Conservation (phyloP, 495 filamentous ascomycete species). For the Talaromyces liani region DNA sequence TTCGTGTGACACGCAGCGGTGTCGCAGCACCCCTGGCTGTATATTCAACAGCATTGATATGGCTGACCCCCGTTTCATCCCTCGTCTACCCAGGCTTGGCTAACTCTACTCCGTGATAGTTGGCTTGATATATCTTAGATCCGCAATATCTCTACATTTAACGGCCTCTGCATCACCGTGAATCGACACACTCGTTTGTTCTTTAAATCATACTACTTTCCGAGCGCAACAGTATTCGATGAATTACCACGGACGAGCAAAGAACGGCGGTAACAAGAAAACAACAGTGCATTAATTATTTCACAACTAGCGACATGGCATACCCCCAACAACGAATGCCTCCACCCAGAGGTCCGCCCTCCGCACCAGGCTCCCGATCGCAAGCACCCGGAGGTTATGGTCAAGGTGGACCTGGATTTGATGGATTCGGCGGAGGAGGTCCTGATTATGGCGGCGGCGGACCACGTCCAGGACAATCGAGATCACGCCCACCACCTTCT, state of each 20-base stretch:
- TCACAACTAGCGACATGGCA: background rate
- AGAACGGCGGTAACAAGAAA: background rate
- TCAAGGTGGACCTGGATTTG: background rate
- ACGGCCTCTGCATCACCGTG: background rate
- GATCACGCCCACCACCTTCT: slow-evolving; percentile 4
- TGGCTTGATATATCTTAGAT: background rate
- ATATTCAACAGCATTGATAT: background rate
- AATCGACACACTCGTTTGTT: background rate
- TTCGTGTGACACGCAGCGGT: background rate
- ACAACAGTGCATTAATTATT: background rate
- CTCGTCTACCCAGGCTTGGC: background rate
- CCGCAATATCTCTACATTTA: background rate
- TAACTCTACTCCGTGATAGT: background rate
- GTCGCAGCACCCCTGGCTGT: background rate
- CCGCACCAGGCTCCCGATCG: slow-evolving; percentile 3
- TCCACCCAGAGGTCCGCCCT: slow-evolving; percentile 14
- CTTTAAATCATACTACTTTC: background rate
- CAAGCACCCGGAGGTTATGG: background rate
- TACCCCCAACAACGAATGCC: slow-evolving; percentile 14
- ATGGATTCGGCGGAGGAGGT: background rate
- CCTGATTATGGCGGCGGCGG: background rate
- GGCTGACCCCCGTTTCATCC: background rate
- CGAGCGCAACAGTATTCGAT: background rate
- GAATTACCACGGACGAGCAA: background rate
- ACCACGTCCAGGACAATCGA: background rate